Percentiles rank a stretch among this genome's conserved stretches.
Evolutionary conservation across 495 filamentous ascomycete species (phyloP).

Genomic region (Hypomontagnella monticulosa): DNA sequence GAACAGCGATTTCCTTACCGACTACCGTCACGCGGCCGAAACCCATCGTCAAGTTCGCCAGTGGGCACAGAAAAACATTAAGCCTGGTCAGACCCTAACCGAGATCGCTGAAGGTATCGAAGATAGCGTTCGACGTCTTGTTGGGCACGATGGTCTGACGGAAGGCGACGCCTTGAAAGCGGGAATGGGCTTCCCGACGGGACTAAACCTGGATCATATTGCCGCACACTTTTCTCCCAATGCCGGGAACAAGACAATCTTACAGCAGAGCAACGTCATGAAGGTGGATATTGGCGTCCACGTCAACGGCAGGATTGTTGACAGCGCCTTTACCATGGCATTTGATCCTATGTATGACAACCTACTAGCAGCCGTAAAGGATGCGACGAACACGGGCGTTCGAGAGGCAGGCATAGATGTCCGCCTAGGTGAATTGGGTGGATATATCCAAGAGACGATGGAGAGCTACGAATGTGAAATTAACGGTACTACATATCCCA

Average conservation of each 20-base stretch:
- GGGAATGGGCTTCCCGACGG: slow-evolving; percentile 90
- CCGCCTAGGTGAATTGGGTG: slow-evolving; percentile 79
- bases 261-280: slow-evolving; percentile 87
- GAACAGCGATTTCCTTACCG: slow-evolving; percentile 83
- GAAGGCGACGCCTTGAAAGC: slow-evolving; percentile 81
- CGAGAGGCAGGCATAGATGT: slow-evolving; percentile 86
- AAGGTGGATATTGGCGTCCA: slow-evolving; percentile 95
- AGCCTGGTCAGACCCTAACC: slow-evolving; percentile 81
- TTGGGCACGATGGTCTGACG: slow-evolving; percentile 79
- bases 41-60: slow-evolving; percentile 88
- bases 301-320: slow-evolving; percentile 89
- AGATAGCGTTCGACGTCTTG: slow-evolving; percentile 80
- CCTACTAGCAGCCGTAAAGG: slow-evolving; percentile 81
- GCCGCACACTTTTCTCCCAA: slow-evolving; percentile 93
- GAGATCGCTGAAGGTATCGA: slow-evolving; percentile 89
- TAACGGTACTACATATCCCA: slow-evolving; percentile 77
- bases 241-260: slow-evolving; percentile 84
- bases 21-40: slow-evolving; percentile 89
- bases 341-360: slow-evolving; percentile 89
- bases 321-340: slow-evolving; percentile 91
- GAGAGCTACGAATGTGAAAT: slow-evolving; percentile 88
- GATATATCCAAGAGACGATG: slow-evolving; percentile 84
- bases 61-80: slow-evolving; percentile 81
- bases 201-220: slow-evolving; percentile 85
- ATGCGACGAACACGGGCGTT: slow-evolving; percentile 88